Percentiles rank a stretch among this genome's conserved stretches.
These are phyloP conservation scores for Fusarium nematophilum DNA, from an alignment of 2,329 filamentous ascomycete genomes.

Conservation along the genomic window DNA sequence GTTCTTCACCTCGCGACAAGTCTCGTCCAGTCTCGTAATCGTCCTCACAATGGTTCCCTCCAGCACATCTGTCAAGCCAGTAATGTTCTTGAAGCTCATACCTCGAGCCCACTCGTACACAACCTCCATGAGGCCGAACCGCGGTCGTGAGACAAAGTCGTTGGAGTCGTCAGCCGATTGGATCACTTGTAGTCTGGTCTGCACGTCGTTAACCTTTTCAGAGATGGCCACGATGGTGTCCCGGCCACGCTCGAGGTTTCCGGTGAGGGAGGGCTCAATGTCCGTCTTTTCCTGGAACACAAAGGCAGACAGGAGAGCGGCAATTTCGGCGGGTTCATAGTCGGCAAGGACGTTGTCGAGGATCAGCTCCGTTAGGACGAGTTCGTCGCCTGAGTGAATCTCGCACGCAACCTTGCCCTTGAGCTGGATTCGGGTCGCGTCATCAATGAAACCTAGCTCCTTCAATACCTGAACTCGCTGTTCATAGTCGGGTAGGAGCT, in stretches of 20 bases:
- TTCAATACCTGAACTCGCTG: constrained; percentile 92
- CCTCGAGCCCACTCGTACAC: constrained; percentile 98
- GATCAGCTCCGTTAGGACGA: constrained; percentile 95
- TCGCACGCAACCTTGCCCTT: constrained; percentile 99
- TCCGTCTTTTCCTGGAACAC: constrained; percentile 98
- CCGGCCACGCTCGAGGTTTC: constrained; percentile 83
- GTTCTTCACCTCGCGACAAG: constrained; percentile 96
- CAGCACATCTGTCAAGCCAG: constrained; percentile 92
- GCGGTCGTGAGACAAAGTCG: constrained; percentile 86
- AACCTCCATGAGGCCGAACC: constrained; percentile 95
- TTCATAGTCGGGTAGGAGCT: constrained; percentile 95
- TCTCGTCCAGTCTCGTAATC: constrained; percentile 94
- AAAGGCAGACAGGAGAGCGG: constrained; percentile 91
- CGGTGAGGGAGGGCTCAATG: constrained; percentile 81
- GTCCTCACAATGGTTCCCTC: constrained; percentile 97
- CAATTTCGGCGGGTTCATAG: constrained; percentile 96
- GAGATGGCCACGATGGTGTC: constrained; percentile 89
- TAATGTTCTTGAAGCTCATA: constrained; percentile 99
- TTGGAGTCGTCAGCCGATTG: constrained; percentile 90
- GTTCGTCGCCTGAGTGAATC: constrained; percentile 95
- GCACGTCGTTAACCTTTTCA: constrained; percentile 90
- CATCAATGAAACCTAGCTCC: constrained; percentile 92
- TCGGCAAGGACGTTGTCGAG: constrained; percentile 96
- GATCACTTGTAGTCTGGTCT: constrained; percentile 92
- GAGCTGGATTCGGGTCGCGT: constrained; percentile 86